These are phyloP conservation scores for Melanopsichium pennsylvanicum DNA, from an alignment of 1,284 basidiomycete species.

Conservation along the genomic window DNA sequence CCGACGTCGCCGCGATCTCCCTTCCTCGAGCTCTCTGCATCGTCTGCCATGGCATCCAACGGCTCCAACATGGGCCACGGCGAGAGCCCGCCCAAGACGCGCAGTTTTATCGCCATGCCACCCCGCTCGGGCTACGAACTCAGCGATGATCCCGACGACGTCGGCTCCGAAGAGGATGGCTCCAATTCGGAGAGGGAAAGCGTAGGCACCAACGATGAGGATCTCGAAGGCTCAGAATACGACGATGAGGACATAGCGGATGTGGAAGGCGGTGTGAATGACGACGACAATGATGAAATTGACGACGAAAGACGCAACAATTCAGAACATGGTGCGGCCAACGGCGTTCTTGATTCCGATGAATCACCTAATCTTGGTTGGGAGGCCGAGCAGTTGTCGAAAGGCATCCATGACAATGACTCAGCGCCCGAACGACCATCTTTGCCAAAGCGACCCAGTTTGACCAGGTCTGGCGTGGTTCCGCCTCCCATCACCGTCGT, in stretches of 20 bases:
- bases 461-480: slow-evolving; percentile 51
- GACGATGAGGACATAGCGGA: slow-evolving; percentile 42
- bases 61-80: slow-evolving; percentile 24
- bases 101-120: slow-evolving; percentile 65
- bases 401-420: background rate
- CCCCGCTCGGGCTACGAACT: slow-evolving; percentile 64
- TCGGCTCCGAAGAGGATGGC: slow-evolving; percentile 63
- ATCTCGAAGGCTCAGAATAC: slow-evolving; percentile 42
- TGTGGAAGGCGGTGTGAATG: slow-evolving; percentile 21
- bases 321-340: background rate
- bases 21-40: slow-evolving; percentile 32
- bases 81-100: slow-evolving; percentile 63
- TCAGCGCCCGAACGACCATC: slow-evolving; percentile 18
- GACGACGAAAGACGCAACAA: slow-evolving; percentile 7
- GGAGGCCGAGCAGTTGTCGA: background rate
- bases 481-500: slow-evolving; percentile 34
- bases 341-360: background rate
- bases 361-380: background rate
- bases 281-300: slow-evolving; percentile 16
- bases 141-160: slow-evolving; percentile 64
- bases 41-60: slow-evolving; percentile 5
- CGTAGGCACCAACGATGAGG: slow-evolving; percentile 55
- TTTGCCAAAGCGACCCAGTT: slow-evolving; percentile 52
- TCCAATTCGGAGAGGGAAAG: slow-evolving; percentile 56
- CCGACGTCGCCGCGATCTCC: slow-evolving; percentile 38